Conservation (phyloP, 2,329 filamentous ascomycete genomes). For the Colletotrichum tamarilloi region DNA sequence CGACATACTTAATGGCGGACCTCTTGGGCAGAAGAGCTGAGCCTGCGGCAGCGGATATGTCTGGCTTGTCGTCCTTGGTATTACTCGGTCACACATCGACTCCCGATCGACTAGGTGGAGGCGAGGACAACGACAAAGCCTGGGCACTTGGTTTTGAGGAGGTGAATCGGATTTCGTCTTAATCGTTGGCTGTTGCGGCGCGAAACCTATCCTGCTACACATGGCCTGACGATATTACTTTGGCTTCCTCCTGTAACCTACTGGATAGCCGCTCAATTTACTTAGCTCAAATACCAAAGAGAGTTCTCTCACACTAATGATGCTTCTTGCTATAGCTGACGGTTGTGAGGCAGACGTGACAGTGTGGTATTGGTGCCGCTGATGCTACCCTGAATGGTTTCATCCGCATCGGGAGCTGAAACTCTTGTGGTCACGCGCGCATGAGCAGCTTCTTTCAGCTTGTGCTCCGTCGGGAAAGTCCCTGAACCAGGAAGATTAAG, state of each 20-base stretch:
- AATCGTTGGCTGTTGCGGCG: neutral
- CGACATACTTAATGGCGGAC: slow-evolving; percentile 38
- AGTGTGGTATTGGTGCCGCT: neutral
- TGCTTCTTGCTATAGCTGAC: neutral
- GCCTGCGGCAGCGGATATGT: neutral
- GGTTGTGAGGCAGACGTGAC: neutral
- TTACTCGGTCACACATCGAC: neutral
- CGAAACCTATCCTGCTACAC: slow-evolving; percentile 28
- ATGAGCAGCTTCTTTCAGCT: slow-evolving; percentile 16
- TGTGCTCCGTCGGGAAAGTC: neutral
- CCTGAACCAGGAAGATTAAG: neutral
- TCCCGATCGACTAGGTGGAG: neutral
- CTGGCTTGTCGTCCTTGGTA: neutral
- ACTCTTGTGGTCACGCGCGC: slow-evolving; percentile 7
- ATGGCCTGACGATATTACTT: slow-evolving; percentile 25
- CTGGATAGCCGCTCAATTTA: slow-evolving; percentile 28
- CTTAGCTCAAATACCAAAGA: slow-evolving; percentile 28
- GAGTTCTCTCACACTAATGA: neutral
- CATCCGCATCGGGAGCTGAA: slow-evolving; percentile 25
- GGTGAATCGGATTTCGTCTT: slow-evolving; percentile 11
- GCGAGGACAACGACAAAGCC: neutral
- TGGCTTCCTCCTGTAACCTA: slow-evolving; percentile 20
- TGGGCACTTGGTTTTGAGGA: neutral
- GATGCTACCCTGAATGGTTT: slow-evolving; percentile 18
- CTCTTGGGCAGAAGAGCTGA: neutral